phyloP scores from a whole-genome alignment of 1,139 yeast species.

The Yamadazyma diddensiae region DNA sequence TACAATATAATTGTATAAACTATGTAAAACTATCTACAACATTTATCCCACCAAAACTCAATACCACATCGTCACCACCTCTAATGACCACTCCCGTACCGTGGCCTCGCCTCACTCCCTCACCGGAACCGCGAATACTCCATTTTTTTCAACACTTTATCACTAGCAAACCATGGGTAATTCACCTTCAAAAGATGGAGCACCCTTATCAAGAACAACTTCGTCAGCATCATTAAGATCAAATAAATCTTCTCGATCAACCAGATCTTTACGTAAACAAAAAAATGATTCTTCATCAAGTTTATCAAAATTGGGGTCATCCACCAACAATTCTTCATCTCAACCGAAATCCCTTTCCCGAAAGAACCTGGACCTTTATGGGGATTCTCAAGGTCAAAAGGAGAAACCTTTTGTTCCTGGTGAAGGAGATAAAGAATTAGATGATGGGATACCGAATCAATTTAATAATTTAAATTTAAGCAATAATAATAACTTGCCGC shows the following conservation, averaged over 20 bases:
- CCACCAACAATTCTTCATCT: slow-evolving; percentile 1
- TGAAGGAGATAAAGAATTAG: too few species aligned
- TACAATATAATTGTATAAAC: too few species aligned
- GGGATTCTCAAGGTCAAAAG: too few species aligned
- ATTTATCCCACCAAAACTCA: too few species aligned
- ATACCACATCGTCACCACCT: neutral
- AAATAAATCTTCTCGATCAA: slow-evolving; percentile 47
- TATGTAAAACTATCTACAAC: too few species aligned
- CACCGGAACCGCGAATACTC: slow-evolving; percentile 1
- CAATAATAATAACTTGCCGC: slow-evolving; percentile 41
- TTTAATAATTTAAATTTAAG: slow-evolving; percentile 9
- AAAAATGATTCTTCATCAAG: slow-evolving; percentile 14
- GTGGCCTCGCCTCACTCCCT: slow-evolving; percentile 1
- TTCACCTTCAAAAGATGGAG: slow-evolving; percentile 35
- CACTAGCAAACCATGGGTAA: slow-evolving; percentile 36
- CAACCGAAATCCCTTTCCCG: slow-evolving; percentile 38
- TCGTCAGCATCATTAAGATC: slow-evolving; percentile 32
- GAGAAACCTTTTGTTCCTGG: too few species aligned
- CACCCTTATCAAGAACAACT: slow-evolving; percentile 46
- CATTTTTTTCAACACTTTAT: slow-evolving; percentile 3
- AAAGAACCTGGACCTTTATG: slow-evolving; percentile 27
- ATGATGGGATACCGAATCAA: slow-evolving; percentile 15
- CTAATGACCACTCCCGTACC: neutral
- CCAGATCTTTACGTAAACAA: slow-evolving; percentile 42
- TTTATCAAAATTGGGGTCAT: slow-evolving; percentile 10